Evolutionary conservation across 139 green algal species (phyloP), one percentile per base, ranked within the genome.

Genomic region (Yamagishiella unicocca): DNA sequence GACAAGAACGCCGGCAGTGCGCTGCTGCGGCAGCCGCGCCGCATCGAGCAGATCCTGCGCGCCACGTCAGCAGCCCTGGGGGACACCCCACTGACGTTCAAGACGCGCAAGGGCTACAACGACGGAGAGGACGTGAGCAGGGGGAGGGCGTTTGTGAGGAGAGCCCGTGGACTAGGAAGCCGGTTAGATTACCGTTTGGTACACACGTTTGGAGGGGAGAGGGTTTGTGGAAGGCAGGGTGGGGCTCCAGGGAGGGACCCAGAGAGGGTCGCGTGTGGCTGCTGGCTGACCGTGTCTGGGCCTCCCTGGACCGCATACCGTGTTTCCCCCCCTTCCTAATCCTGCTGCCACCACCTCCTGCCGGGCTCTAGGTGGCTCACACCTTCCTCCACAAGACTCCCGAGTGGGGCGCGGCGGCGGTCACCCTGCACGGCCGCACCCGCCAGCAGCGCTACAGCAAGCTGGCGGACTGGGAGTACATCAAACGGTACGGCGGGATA

Each of bases 341-440:
- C 58, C 58, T 27, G 19, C 58, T 22, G 58, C 58, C 58, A 9
- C 19, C 58, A 17, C 58, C 22, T 6, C 19, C 58, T n/a, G 58
- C n/a, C n/a, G n/a, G n/a, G n/a, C n/a, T n/a, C n/a, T 75, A 92
- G 82, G 73, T 94, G 1, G 94, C 93, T 12, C 97, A 99, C 93
- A 93, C 85, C 22, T 90, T 98, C n/a, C 43, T 98, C 43, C 92
- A 93, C 19, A 33, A 92, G 25, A 84, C 95, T 0, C 74, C 74
- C 12, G 82, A 53, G 33, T 99, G 97, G 96, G 97, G 98, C 7
- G 94, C 93, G 5, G 64, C 90, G 9, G 97, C 95, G 14, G 91
- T 99, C 43, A 99, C 97, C 1, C 85, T 99, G 62, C 98, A 99
- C 92, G 98, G 98, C 17, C 94, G 98, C 77, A 98, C 94, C 5